Base-by-base conservation (phyloP, 2,329 filamentous ascomycete species). In the Penicillium palitans region DNA sequence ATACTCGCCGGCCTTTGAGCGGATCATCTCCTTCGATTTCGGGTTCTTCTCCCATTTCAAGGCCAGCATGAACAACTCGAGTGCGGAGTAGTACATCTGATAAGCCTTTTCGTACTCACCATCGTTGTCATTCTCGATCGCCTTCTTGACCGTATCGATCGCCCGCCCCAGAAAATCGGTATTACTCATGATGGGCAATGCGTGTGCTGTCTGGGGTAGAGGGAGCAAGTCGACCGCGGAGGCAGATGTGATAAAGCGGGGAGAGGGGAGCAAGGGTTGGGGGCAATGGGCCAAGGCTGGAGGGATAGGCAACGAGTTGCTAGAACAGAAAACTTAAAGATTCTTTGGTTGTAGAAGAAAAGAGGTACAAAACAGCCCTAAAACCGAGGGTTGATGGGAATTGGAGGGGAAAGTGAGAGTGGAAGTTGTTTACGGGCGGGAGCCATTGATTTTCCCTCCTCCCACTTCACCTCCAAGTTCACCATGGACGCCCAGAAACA, bases 1-100 rank as follows among this genome's bases (percentile, higher is more conserved):
- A 82, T 99, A 99, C 74, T 97, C 93, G 69, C 84, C 90, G 21
- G 93, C 92, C 81, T 98, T 98, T 68, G 90, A 87, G 68, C 95
- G 89, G 76, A 99, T 97, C 85, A 96, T 96, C 74, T 96, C 92
- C 82, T 98, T 98, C 64, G 91, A 93, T 69, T 93, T 93, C 63
- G 90, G 87, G 80, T 97, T 98, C 85, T 98, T 99, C 81, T 99
- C 95, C 93, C 93, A 99, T 83, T 99, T 99, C 60, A 99, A 84
- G 35, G 95, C 95, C 61, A 98, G 90, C 90, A 99, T 96, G 83
- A 98, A 99, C 58, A 98, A 87, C 79, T 99, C 93, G 68, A 99
- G 90, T 52, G 93, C 89, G 67, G 91, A 88, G 81, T 96, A 97
- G 85, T 99, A 99, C 63, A 90, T 84, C 74, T 96, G 90, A 76